A percentile compares a stretch with the other conserved stretches of the same genome.
Conservation (phyloP, 345 rosid species). For the Arabis hirsuta region DNA sequence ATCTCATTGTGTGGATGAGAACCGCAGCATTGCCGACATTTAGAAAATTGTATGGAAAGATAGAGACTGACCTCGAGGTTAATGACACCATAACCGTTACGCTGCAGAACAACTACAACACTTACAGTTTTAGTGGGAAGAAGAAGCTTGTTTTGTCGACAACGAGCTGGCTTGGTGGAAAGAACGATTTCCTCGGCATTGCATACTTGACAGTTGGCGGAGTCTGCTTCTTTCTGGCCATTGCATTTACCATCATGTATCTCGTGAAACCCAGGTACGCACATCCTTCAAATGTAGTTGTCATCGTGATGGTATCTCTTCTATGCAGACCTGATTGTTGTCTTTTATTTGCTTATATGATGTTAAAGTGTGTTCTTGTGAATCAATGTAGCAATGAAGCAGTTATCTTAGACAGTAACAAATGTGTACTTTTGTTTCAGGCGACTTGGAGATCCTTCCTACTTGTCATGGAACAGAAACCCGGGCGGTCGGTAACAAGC, state of each 20-base stretch:
- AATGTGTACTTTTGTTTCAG: slow-evolving; percentile 47
- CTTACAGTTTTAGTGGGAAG: slow-evolving; percentile 93
- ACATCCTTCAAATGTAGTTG: slow-evolving; percentile 21
- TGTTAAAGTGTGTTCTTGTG: neutral
- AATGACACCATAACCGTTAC: slow-evolving; percentile 60
- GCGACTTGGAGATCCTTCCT: slow-evolving; percentile 94
- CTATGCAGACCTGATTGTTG: slow-evolving; percentile 9
- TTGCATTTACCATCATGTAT: slow-evolving; percentile 81
- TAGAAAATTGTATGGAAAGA: slow-evolving; percentile 93
- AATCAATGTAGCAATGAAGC: too few species aligned
- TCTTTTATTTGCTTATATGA: neutral
- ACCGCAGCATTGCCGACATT: slow-evolving; percentile 99
- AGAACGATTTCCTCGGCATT: slow-evolving; percentile 95
- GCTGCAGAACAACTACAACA: slow-evolving; percentile 75
- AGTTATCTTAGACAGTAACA: neutral
- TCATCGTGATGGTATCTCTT: slow-evolving; percentile 19
- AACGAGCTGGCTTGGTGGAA: slow-evolving; percentile 98
- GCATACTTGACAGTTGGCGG: slow-evolving; percentile 95
- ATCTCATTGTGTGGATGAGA: slow-evolving; percentile 99
- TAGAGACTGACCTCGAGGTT: slow-evolving; percentile 72
- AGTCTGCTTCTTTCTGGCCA: slow-evolving; percentile 81
- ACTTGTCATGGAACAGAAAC: slow-evolving; percentile 92
- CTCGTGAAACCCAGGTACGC: slow-evolving; percentile 89
- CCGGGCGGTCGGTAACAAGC: slow-evolving; percentile 65
- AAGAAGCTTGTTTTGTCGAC: slow-evolving; percentile 97